These are phyloP conservation scores for Teratosphaeria gauchensis DNA, from an alignment of 2,329 filamentous ascomycete species.

Conservation along the genomic window DNA sequence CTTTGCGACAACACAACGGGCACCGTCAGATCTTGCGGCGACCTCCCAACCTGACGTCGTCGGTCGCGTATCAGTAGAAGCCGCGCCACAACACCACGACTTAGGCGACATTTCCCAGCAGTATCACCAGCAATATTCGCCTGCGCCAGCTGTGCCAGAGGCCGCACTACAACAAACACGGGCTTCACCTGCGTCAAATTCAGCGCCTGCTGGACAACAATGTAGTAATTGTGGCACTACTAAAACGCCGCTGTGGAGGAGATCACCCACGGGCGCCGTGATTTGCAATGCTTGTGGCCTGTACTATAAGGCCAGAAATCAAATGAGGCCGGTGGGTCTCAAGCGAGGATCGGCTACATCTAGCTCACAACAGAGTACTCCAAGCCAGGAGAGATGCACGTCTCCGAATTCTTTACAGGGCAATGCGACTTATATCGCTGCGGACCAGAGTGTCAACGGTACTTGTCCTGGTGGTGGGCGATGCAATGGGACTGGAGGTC, in stretches of 20 bases:
- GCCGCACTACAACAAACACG: background rate
- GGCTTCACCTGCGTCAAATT: constrained; percentile 12
- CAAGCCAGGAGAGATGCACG: constrained; percentile 29
- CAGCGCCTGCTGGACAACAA: constrained; percentile 42
- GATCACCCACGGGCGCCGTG: constrained; percentile 83
- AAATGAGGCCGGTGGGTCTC: constrained; percentile 78
- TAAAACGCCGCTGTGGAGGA: constrained; percentile 85
- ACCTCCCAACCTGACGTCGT: background rate
- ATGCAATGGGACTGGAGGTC: constrained; percentile 93
- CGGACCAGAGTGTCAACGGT: constrained; percentile 65
- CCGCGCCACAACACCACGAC: constrained; percentile 3
- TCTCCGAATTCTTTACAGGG: constrained; percentile 29
- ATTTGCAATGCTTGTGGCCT: constrained; percentile 97
- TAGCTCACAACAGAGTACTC: constrained; percentile 22
- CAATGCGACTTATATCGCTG: constrained; percentile 62
- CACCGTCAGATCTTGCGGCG: constrained; percentile 4
- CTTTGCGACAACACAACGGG: constrained; percentile 4
- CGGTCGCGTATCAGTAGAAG: background rate
- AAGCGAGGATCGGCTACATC: constrained; percentile 57
- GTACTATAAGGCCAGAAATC: constrained; percentile 88
- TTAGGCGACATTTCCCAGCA: constrained; percentile 6
- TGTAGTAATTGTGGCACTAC: constrained; percentile 88
- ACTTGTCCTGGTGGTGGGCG: constrained; percentile 90
- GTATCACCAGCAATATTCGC: constrained; percentile 2
- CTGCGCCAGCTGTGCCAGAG: constrained; percentile 1